These are phyloP conservation scores for Chlorella sp. DNA, from an alignment of 139 green algal genomes.

Conservation along the genomic window DNA sequence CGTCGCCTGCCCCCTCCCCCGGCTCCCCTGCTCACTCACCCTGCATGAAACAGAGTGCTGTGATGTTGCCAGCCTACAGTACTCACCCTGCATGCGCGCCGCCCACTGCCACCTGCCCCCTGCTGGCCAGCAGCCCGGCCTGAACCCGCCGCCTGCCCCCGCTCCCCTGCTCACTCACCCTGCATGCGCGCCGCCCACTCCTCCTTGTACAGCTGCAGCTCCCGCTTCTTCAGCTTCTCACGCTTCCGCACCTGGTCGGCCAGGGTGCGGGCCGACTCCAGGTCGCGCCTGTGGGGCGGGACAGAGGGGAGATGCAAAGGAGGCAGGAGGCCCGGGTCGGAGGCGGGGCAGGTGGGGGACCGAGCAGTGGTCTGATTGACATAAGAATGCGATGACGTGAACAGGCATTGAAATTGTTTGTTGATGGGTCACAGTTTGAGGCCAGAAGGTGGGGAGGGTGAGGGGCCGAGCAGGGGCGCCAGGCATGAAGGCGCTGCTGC, in stretches of 20 bases:
- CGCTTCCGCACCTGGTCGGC: constrained; percentile 57
- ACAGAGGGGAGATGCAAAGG: neutral
- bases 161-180: constrained; percentile 9
- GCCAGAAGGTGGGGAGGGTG: neutral
- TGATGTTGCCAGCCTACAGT: too few species aligned
- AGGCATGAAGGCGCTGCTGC: neutral
- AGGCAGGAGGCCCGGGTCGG: neutral
- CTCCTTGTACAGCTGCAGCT: constrained; percentile 47
- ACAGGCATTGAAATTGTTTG: neutral
- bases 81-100: constrained; percentile 31
- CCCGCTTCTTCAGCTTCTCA: constrained; percentile 57
- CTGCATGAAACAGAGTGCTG: too few species aligned
- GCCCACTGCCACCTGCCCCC: too few species aligned
- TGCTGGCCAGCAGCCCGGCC: too few species aligned
- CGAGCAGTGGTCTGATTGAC: too few species aligned
- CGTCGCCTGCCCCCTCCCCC: too few species aligned
- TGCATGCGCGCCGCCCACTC: constrained; percentile 41
- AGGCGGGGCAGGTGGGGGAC: neutral
- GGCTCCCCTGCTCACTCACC: too few species aligned
- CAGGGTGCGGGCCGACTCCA: constrained; percentile 56
- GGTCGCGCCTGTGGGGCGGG: constrained; percentile 35
- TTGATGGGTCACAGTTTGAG: too few species aligned
- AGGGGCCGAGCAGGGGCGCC: neutral
- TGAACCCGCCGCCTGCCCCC: too few species aligned
- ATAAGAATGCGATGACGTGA: too few species aligned